Base-by-base conservation (phyloP, 2,329 filamentous ascomycete species). In the Clonostachys byssicola region DNA sequence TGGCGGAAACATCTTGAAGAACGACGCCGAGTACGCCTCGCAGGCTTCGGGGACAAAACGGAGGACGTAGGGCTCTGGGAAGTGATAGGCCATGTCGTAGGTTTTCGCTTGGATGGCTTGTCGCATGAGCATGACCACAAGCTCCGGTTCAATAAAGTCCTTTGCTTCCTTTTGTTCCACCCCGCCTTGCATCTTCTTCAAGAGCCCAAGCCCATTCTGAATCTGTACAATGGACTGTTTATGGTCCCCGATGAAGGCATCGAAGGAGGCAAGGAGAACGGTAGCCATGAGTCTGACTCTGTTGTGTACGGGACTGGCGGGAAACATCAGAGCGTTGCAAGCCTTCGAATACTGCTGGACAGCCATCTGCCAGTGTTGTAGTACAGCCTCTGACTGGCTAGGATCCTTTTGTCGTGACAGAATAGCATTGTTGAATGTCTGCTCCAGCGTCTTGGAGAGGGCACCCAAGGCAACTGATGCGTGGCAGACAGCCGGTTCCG, bases 11-110 rank as follows among this genome's bases (percentile, higher is more conserved):
- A 72, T 70, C 74, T 73, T 17, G 47, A 45, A 10, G 50, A 45
- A 17, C 51, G 47, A 17, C 42, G 47, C 23, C 39, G 10, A 62
- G 52, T 7, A 70, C 52, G 52, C 49, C 23, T 40, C 13, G 17
- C 45, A 39, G 34, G 33, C 53, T 46, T 42, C 65, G 34, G 33
- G 54, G 46, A 42, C 64, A 50, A 50, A 73, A 6, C 72, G 72
- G 50, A 85, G 78, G 7, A 84, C 80, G 47, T 75, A 82, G 1
- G 81, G 80, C 33, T 80, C 71, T 2, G 81, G 81, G 49, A 85
- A 84, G 58, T 85, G 81, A 56, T 85, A 85, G 34, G 81, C 81
- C 79, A 85, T 80, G 55, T 85, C 81, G 57, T 85, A 85, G 1
- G 80, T 83, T 57, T 85, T 85, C 40, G 81, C 81, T 59, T 85